A percentile compares a stretch with the other conserved stretches of the same genome.
Conservation (phyloP, 2,329 filamentous ascomycete species). For the Talaromyces rugulosus region DNA sequence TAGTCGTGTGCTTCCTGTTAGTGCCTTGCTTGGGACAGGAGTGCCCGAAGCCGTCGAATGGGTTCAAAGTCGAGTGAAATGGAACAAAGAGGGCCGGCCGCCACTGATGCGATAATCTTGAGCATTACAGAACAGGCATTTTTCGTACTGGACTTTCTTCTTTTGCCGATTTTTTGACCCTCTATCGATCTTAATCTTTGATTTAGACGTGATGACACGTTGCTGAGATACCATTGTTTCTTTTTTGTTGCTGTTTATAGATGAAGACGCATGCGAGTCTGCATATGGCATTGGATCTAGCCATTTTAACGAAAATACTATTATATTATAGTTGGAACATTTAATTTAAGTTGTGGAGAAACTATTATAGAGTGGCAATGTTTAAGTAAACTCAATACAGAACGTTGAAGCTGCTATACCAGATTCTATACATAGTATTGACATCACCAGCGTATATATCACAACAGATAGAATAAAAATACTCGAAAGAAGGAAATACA, state of each 20-base stretch:
- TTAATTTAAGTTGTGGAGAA: not conserved
- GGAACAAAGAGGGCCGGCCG: conserved; percentile 91
- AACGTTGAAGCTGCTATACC: not conserved
- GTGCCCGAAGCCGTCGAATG: conserved; percentile 96
- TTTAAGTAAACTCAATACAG: not conserved
- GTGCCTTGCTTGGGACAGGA: conserved; percentile 75
- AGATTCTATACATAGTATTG: not conserved
- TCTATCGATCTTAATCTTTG: not conserved
- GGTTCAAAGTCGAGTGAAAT: conserved; percentile 85
- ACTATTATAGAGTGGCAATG: not conserved
- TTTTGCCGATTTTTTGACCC: not conserved
- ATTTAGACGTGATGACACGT: conserved; percentile 1
- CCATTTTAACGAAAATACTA: not conserved
- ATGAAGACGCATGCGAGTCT: not conserved
- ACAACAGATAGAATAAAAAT: not conserved
- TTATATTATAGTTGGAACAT: not conserved
- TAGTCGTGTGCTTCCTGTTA: conserved; percentile 84
- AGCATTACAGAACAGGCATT: not conserved
- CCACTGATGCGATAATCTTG: conserved; percentile 69
- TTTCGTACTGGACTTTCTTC: not conserved
- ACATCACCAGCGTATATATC: not conserved
- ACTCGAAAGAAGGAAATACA: not conserved
- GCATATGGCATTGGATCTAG: not conserved
- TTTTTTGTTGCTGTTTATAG: conserved; percentile 1
- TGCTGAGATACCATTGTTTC: conserved; percentile 10